These are phyloP conservation scores for Puccinellia tenuiflora DNA, from an alignment of 176 grass and related monocot genomes.

Conservation along the genomic window DNA sequence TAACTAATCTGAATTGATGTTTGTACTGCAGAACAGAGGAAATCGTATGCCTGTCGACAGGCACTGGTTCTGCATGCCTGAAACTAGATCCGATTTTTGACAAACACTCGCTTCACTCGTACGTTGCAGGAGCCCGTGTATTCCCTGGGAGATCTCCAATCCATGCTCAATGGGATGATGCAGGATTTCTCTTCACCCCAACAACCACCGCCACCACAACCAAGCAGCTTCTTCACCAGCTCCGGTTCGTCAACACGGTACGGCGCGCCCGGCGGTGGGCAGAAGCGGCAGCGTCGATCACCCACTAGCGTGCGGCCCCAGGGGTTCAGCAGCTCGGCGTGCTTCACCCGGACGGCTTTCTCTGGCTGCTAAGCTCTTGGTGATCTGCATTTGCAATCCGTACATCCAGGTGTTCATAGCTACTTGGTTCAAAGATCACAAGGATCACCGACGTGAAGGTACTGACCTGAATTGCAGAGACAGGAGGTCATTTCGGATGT, in stretches of 20 bases:
- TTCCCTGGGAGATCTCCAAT: constrained; percentile 57
- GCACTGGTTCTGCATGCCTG: neutral
- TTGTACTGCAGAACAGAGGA: neutral
- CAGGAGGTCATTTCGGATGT: neutral
- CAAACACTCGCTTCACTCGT: neutral
- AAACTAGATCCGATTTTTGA: neutral
- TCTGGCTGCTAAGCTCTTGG: neutral
- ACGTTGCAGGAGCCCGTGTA: constrained; percentile 44
- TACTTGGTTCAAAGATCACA: neutral
- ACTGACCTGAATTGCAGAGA: neutral
- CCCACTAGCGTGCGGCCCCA: neutral
- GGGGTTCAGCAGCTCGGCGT: constrained; percentile 11
- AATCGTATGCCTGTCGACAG: neutral
- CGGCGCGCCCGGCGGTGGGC: neutral
- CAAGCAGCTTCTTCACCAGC: constrained; percentile 14
- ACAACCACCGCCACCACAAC: neutral
- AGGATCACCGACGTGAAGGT: neutral
- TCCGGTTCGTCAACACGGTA: neutral
- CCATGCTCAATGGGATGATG: constrained; percentile 67
- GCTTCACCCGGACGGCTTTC: constrained; percentile 33
- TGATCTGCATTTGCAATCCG: neutral
- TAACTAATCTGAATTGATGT: neutral
- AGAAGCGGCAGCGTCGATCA: neutral
- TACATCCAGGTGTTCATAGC: neutral
- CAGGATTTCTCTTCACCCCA: constrained; percentile 35